Percentiles rank a stretch among this genome's conserved stretches.
Conservation (phyloP, 768 basidiomycete genomes). For the Podaxis rugospora region DNA sequence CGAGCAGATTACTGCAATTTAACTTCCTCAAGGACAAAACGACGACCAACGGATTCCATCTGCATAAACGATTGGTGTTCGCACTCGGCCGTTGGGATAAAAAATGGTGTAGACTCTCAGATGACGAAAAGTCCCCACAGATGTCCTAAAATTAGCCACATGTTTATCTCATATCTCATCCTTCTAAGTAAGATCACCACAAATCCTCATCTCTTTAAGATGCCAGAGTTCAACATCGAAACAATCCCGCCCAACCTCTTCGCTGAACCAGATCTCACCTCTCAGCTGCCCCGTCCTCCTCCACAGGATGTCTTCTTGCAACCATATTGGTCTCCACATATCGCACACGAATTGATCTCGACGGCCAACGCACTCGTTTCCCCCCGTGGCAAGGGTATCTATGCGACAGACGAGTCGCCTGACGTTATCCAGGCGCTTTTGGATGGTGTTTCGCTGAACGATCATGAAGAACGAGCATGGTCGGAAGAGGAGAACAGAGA, state of each 20-base stretch:
- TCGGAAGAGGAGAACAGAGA: conserved; percentile 33
- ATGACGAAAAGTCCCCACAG: neutral
- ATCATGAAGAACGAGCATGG: conserved; percentile 19
- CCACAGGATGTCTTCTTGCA: conserved; percentile 27
- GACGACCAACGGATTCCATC: too few relatives aligned
- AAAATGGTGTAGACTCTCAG: neutral
- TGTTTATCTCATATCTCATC: neutral
- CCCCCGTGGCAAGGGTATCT: conserved; percentile 46
- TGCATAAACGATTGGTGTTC: neutral
- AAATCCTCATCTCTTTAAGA: neutral
- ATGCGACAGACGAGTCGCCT: conserved; percentile 51
- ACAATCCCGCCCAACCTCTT: conserved; percentile 25
- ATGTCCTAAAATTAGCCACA: neutral
- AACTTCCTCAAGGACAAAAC: too few relatives aligned
- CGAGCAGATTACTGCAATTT: too few relatives aligned
- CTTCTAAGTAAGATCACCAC: neutral
- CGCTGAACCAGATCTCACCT: conserved; percentile 22
- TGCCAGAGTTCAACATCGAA: conserved; percentile 18
- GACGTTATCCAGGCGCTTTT: conserved; percentile 36
- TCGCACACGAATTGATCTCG: conserved; percentile 38
- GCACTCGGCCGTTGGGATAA: neutral
- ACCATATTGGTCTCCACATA: conserved; percentile 34
- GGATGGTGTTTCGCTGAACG: conserved; percentile 27
- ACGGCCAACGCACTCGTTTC: conserved; percentile 41
- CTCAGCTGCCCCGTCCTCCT: conserved; percentile 15